These are phyloP conservation scores for Solanum ossicruentum DNA, from an alignment of 257 asterid genomes.

Conservation along the genomic window DNA sequence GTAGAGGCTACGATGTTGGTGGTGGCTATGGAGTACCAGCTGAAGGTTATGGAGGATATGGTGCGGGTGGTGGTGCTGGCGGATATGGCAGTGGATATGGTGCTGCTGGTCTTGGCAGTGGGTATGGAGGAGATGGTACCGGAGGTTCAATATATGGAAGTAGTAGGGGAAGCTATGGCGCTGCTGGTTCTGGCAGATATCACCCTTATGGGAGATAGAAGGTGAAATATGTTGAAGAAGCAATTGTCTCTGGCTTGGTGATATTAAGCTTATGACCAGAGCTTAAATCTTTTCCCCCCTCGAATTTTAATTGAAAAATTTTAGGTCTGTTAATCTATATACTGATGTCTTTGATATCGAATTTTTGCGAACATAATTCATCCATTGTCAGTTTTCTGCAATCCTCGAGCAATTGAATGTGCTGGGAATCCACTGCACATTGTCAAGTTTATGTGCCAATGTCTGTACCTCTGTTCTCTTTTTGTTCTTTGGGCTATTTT, in stretches of 20 bases:
- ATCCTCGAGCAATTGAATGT: background rate
- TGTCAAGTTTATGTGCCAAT: background rate
- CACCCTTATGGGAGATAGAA: constrained; percentile 51
- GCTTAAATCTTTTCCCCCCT: background rate
- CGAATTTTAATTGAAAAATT: background rate
- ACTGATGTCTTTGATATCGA: background rate
- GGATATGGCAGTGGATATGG: constrained; percentile 9
- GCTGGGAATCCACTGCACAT: background rate
- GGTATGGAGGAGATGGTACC: constrained; percentile 1
- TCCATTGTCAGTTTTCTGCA: background rate
- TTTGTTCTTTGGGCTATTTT: background rate
- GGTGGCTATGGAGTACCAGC: background rate
- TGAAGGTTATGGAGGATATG: constrained; percentile 6
- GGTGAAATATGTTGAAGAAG: background rate
- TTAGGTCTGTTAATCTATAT: background rate
- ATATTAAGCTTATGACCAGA: background rate
- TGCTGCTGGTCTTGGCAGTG: constrained; percentile 16
- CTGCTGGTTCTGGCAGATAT: constrained; percentile 30
- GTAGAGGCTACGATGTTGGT: background rate
- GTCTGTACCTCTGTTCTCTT: background rate
- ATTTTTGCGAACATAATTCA: background rate
- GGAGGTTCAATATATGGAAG: constrained; percentile 13
- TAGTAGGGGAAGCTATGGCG: constrained; percentile 20
- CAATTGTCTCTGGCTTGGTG: background rate
- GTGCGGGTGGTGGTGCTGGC: background rate